Base-by-base conservation (phyloP, 768 basidiomycete species). In the Rhizopogon vesiculosus region DNA sequence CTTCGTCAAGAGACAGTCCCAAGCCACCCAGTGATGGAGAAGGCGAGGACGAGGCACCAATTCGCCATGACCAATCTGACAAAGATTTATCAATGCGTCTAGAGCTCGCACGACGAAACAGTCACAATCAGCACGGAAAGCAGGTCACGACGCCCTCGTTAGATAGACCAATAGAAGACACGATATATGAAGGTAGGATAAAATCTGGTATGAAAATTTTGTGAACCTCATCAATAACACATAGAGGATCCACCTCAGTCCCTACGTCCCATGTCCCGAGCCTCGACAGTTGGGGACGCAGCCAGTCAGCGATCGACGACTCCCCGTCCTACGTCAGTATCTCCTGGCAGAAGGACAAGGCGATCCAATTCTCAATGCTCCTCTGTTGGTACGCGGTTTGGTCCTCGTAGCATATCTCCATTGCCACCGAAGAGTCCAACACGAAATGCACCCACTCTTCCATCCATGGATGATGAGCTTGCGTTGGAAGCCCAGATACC, bases 101-200 rank as follows among this genome's bases (percentile, higher is more conserved):
- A 51, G 91, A 91, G 59, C 74, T 96, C 48, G 94, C 94, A 5
- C 76, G 91, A 57, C 81, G 82, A 61, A 97, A 97, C 66, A 92
- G 91, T 66, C 78, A 86, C 64, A 89, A 80, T 67, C 91, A 93
- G 61, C 79, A 82, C 56, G 78, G 76, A 16, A 78, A 79, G 46
- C 65, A 68, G 46, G 65, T 73, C 43, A 56, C 74, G 9, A 61
- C 74, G 44, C 59, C 79, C 52, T 63, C 73, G 6, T 63, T 79
- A 60, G 81, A 83, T 15, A 70, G 63, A 29, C 76, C 81, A 3
- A 65, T 78, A 15, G 85, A 87, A 60, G 81, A 81, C 29, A 88
- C 84, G 2, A 90, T 92, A 60, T 89, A 88, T 61, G 90, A 92
- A 82, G 89, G 90, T 85, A 62, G 28, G 76, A 35, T 51, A 54